phyloP scores from a whole-genome alignment of 1,284 basidiomycete species.

The Ustanciosporium gigantosporum region DNA sequence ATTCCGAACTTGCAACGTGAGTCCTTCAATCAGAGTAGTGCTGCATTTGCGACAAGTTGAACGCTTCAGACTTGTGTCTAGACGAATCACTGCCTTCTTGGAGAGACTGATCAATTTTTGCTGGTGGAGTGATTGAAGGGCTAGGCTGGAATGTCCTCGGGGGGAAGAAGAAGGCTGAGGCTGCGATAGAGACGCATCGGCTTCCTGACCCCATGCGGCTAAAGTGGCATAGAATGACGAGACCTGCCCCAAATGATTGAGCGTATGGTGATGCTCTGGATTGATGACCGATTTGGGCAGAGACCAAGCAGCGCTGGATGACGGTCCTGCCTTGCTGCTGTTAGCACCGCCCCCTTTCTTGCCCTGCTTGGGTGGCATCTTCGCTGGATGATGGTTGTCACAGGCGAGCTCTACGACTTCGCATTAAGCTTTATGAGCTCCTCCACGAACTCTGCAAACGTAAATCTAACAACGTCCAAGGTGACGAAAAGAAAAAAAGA shows the following conservation, averaged over 20 bases:
- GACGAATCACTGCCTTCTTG: conserved; percentile 30
- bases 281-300: conserved; percentile 21
- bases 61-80: conserved; percentile 22
- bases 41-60: conserved; percentile 10
- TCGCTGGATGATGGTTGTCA: too few species aligned
- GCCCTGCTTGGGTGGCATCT: conserved; percentile 8
- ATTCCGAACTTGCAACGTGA: conserved; percentile 12
- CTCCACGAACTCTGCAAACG: too few species aligned
- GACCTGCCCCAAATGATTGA: conserved; percentile 31
- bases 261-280: conserved; percentile 35
- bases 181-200: too few species aligned
- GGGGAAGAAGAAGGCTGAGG: too few species aligned
- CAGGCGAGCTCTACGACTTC: too few species aligned
- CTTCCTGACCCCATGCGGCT: not conserved
- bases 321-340: not conserved
- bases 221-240: conserved; percentile 21
- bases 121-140: conserved; percentile 4
- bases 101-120: conserved; percentile 11
- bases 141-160: not conserved
- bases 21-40: conserved; percentile 9
- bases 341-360: conserved; percentile 4
- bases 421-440: too few species aligned
- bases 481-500: not conserved
- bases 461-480: not conserved
- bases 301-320: conserved; percentile 4